Evolutionary conservation across 1,284 basidiomycete genomes (phyloP).

Genomic region (Irpex rosettiformis): DNA sequence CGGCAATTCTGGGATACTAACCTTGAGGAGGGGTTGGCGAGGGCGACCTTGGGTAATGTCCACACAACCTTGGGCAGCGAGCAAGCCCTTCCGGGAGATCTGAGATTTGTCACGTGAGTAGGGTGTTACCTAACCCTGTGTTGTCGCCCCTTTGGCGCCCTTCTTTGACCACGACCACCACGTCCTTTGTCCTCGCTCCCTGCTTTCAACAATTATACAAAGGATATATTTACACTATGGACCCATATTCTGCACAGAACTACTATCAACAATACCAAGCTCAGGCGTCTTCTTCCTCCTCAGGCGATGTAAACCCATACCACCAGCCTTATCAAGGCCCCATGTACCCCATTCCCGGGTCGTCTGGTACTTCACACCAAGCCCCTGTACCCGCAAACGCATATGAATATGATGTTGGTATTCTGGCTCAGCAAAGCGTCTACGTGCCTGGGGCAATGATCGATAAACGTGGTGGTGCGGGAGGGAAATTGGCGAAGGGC

Average conservation of each 20-base stretch:
- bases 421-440: slow-evolving; percentile 82
- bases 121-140: background rate
- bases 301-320: slow-evolving; percentile 70
- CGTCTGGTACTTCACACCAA: slow-evolving; percentile 58
- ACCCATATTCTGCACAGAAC: slow-evolving; percentile 32
- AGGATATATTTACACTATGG: too few species aligned
- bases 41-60: slow-evolving; percentile 25
- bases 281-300: slow-evolving; percentile 37
- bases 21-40: slow-evolving; percentile 49
- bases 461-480: slow-evolving; percentile 79
- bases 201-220: background rate
- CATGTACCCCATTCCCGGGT: slow-evolving; percentile 60
- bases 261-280: slow-evolving; percentile 44
- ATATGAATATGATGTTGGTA: slow-evolving; percentile 86
- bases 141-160: slow-evolving; percentile 2
- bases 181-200: background rate
- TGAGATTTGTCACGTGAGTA: slow-evolving; percentile 13
- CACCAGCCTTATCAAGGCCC: slow-evolving; percentile 76
- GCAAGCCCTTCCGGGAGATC: slow-evolving; percentile 3
- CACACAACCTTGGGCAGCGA: slow-evolving; percentile 2
- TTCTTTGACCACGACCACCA: slow-evolving; percentile 8
- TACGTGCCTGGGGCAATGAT: slow-evolving; percentile 87
- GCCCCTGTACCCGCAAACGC: slow-evolving; percentile 87
- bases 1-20: slow-evolving; percentile 32
- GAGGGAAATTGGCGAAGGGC: slow-evolving; percentile 82